Conservation (phyloP, 345 rosid species). For the Clausena lansium region DNA sequence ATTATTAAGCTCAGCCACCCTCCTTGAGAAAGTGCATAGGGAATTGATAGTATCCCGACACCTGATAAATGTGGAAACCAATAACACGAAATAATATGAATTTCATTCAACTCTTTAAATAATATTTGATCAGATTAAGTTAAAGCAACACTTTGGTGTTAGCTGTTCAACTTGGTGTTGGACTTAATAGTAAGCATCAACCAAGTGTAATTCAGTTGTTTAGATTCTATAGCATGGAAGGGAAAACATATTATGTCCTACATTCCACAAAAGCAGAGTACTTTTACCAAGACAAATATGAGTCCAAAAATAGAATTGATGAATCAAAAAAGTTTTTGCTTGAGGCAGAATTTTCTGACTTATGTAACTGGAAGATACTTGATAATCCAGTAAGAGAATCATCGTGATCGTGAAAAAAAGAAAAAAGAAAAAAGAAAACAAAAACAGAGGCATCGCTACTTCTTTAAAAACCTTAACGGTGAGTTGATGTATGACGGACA, state of each 20-base stretch:
- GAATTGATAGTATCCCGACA: constrained; percentile 60
- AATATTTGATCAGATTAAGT: background rate
- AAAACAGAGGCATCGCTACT: background rate
- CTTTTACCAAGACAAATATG: background rate
- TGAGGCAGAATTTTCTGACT: background rate
- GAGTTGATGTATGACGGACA: background rate
- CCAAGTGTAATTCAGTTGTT: too few species aligned
- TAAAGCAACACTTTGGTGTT: background rate
- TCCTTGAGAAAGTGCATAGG: constrained; percentile 63
- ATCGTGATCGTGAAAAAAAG: background rate
- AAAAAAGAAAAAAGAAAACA: background rate
- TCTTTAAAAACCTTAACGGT: background rate
- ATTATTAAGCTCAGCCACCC: constrained; percentile 59
- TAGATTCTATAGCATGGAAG: background rate
- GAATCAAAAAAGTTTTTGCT: background rate
- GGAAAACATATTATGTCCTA: background rate
- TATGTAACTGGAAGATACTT: background rate
- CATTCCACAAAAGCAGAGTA: background rate
- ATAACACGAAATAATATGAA: background rate
- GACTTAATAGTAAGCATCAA: background rate
- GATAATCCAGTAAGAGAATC: background rate
- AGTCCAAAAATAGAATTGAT: background rate
- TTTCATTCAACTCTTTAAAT: background rate
- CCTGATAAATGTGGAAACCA: constrained; percentile 32
- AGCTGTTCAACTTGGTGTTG: background rate